Conservation (phyloP, 2,329 filamentous ascomycete genomes). For the Coniella vitis region DNA sequence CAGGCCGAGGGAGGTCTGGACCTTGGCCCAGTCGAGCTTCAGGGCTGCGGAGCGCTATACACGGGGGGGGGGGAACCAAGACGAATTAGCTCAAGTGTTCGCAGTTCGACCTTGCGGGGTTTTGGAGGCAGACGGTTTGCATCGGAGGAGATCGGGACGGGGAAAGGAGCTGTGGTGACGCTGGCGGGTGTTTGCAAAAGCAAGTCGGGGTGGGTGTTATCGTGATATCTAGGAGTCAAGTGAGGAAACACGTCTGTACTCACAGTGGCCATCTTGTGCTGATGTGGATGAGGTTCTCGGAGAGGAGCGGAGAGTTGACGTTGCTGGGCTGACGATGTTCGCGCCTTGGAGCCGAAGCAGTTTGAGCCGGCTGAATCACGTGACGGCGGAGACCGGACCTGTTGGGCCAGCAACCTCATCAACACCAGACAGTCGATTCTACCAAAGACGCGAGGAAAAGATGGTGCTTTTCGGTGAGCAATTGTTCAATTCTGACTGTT, state of each 20-base stretch:
- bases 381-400: background rate
- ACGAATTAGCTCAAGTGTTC: slow-evolving; percentile 45
- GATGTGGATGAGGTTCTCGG: slow-evolving; percentile 20
- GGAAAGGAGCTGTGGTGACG: background rate
- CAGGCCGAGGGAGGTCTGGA: slow-evolving; percentile 89
- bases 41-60: slow-evolving; percentile 90
- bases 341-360: slow-evolving; percentile 6
- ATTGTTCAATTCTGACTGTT: too few species aligned
- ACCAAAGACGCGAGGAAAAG: too few species aligned
- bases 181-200: background rate
- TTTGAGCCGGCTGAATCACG: slow-evolving; percentile 6
- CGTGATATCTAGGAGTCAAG: slow-evolving; percentile 19
- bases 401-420: background rate
- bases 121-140: background rate
- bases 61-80: slow-evolving; percentile 23
- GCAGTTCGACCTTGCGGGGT: slow-evolving; percentile 4
- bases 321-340: slow-evolving; percentile 4
- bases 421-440: too few species aligned
- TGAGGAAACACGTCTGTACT: slow-evolving; percentile 27
- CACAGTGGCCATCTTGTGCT: slow-evolving; percentile 60
- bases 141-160: slow-evolving; percentile 2
- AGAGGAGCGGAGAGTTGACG: slow-evolving; percentile 35
- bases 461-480: too few species aligned
- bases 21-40: slow-evolving; percentile 98
- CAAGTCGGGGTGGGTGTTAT: background rate